These are phyloP conservation scores for Ophiocordyceps sinensis DNA, from an alignment of 2,329 filamentous ascomycete genomes.

Conservation along the genomic window DNA sequence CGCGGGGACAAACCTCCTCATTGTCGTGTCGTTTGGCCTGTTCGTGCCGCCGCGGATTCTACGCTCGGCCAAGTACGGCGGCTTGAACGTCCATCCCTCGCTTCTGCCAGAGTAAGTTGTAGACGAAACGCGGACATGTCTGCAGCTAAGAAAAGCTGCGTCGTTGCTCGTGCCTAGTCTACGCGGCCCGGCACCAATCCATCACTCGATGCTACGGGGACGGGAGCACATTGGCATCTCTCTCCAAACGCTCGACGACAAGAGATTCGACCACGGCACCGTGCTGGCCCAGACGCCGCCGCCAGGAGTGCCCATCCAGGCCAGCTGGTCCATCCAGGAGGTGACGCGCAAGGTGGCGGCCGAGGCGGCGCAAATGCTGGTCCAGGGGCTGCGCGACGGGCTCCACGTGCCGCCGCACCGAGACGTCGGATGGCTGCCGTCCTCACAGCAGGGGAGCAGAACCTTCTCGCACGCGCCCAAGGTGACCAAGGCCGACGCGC, in stretches of 20 bases:
- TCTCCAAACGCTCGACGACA: conserved; percentile 71
- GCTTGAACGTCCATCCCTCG: conserved; percentile 87
- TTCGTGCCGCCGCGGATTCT: conserved; percentile 72
- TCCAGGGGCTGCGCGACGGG: conserved; percentile 45
- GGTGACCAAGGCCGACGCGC: conserved; percentile 47
- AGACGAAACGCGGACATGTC: background rate
- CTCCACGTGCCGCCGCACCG: conserved; percentile 50
- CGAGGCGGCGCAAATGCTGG: conserved; percentile 56
- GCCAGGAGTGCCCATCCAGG: conserved; percentile 39
- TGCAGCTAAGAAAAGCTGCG: background rate
- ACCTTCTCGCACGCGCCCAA: conserved; percentile 50
- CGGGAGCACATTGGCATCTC: conserved; percentile 56
- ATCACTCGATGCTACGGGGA: conserved; percentile 61
- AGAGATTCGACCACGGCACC: conserved; percentile 62
- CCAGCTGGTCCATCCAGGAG: conserved; percentile 26
- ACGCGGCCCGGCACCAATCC: conserved; percentile 72
- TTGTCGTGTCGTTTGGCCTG: conserved; percentile 89
- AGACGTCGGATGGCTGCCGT: conserved; percentile 11
- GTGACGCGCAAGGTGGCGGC: conserved; percentile 37
- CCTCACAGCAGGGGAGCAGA: conserved; percentile 4
- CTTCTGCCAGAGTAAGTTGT: conserved; percentile 60
- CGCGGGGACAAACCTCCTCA: conserved; percentile 54
- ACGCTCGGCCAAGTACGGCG: conserved; percentile 58
- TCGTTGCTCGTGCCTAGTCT: conserved; percentile 35
- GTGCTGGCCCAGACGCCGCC: conserved; percentile 56